Base-by-base conservation (phyloP, 768 basidiomycete species). In the Trametes sanguinea region DNA sequence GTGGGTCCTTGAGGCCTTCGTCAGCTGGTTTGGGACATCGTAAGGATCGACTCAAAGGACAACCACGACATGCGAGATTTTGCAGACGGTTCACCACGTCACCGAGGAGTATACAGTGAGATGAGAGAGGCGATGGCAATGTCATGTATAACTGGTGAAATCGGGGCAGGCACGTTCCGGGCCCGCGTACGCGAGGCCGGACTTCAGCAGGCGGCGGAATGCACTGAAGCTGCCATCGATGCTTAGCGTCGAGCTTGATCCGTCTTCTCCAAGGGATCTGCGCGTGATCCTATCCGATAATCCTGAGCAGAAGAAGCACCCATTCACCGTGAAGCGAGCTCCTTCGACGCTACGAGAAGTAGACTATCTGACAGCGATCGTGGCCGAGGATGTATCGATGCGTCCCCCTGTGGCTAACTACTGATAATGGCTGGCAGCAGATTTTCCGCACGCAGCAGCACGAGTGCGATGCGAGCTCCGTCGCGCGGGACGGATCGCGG, bases 341-440 rank as follows among this genome's bases (percentile, higher is more conserved):
- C 29, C 37, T 48, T 37, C 35, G 35, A 6, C 35, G 11, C 35
- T 30, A 37, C 37, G 47, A 57, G 32, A 59, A 39, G 53, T 7
- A 54, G 50, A 37, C 57, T 59, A 59, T 59, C 57, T 48, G 50
- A 52, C 57, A 59, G 55, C 42, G 57, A 59, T 59, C 57, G 43
- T 51, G 42, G 45, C 42, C 50, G 50, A 17, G 50, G n/a, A 37
- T 17, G 17, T 45, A 59, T 59, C 57, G 57, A 59, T 59, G 50
- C 32, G 33, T 29, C 13, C 22, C 27, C 7, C 43, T 51, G 32
- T 51, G 48, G 57, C 37, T 29, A 48, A 48, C 27, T 30, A 57
- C 47, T 46, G 46, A 40, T 40, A 50, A 37, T 14, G 47, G 37
- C 37, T 16, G 46, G 11, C 32, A 51, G 42, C 32, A 22, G 30